A percentile compares a stretch with the other conserved stretches of the same genome.
Evolutionary conservation across 73 alveolate genomes (phyloP).

Genomic region (Paramecium octaurelia): DNA sequence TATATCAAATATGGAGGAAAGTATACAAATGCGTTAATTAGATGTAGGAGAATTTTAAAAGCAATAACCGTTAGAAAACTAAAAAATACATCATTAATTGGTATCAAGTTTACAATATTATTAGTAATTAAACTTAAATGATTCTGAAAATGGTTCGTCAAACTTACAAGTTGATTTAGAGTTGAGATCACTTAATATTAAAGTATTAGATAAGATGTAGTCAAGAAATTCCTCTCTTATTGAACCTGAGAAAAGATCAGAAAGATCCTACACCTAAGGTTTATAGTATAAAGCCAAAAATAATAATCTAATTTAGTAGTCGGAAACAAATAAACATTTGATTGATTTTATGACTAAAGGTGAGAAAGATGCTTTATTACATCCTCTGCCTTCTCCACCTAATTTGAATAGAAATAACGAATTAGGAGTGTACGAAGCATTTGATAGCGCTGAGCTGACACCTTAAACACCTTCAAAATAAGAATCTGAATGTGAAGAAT

Average conservation of each 20-base stretch:
- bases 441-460: not conserved
- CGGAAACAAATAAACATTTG: not conserved
- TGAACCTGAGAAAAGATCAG: not conserved
- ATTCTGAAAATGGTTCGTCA: not conserved
- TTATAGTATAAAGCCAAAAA: not conserved
- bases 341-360: not conserved
- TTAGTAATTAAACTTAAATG: not conserved
- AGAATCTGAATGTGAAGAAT: not conserved
- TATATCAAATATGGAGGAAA: not conserved
- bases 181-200: not conserved
- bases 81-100: not conserved
- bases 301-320: not conserved
- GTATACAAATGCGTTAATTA: not conserved
- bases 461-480: not conserved
- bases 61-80: not conserved
- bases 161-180: not conserved
- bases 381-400: not conserved
- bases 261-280: not conserved
- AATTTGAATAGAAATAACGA: not conserved
- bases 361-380: not conserved
- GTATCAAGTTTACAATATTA: not conserved
- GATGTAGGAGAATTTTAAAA: not conserved
- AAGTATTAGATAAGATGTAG: not conserved
- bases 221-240: not conserved
- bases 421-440: not conserved